phyloP scores from a whole-genome alignment of 805 yeast genomes.

The Candida maesae region DNA sequence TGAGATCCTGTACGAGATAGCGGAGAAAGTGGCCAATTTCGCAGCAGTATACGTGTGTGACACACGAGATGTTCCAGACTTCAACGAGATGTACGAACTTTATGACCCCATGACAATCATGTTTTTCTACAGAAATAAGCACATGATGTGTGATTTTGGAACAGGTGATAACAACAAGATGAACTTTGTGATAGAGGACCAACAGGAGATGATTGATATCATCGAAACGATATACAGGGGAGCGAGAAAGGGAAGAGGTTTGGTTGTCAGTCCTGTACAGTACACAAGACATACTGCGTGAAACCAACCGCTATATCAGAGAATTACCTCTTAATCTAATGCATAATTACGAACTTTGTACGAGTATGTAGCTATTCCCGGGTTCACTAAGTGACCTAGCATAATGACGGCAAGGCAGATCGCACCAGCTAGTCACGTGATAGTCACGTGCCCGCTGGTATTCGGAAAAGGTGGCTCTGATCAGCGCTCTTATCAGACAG shows the following conservation, averaged over 20 bases:
- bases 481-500: too few relatives aligned
- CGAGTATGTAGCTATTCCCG: too few relatives aligned
- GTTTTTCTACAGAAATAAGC: slow-evolving; percentile 91
- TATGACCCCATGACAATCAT: slow-evolving; percentile 89
- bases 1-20: slow-evolving; percentile 71
- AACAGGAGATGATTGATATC: slow-evolving; percentile 88
- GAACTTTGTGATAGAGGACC: slow-evolving; percentile 72
- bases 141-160: slow-evolving; percentile 98
- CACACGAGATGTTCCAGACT: slow-evolving; percentile 84
- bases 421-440: too few relatives aligned
- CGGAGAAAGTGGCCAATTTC: slow-evolving; percentile 82
- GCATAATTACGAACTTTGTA: too few relatives aligned
- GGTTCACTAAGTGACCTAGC: too few relatives aligned
- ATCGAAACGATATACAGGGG: slow-evolving; percentile 88
- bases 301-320: too few relatives aligned
- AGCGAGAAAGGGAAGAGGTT: slow-evolving; percentile 87
- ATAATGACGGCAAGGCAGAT: too few relatives aligned
- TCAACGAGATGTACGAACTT: slow-evolving; percentile 83
- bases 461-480: too few relatives aligned
- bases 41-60: slow-evolving; percentile 89
- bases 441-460: too few relatives aligned
- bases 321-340: too few relatives aligned
- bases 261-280: slow-evolving; percentile 71
- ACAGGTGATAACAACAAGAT: slow-evolving; percentile 96
- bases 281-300: slow-evolving; percentile 18